phyloP scores from a whole-genome alignment of 805 yeast species.

The Starmera pachycereana region DNA sequence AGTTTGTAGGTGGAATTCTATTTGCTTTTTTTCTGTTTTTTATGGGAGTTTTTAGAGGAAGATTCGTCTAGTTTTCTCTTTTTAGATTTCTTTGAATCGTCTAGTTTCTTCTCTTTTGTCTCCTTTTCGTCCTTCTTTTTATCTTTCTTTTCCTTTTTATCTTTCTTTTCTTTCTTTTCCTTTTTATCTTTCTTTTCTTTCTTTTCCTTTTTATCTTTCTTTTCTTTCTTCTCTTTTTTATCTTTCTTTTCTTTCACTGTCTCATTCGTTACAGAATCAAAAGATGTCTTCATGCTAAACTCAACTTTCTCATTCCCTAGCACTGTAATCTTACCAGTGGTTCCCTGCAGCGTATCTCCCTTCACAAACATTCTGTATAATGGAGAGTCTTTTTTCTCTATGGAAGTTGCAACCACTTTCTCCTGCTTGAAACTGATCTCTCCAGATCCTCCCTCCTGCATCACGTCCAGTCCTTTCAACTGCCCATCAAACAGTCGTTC shows the following conservation, averaged over 20 bases:
- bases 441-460: conserved; percentile 13
- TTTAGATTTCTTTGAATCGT: not conserved
- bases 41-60: not conserved
- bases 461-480: conserved; percentile 63
- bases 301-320: conserved; percentile 4
- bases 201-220: conserved; percentile 13
- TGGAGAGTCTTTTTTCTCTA: conserved; percentile 51
- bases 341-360: conserved; percentile 80
- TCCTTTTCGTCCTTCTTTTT: conserved; percentile 22
- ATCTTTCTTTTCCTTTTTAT: conserved; percentile 11
- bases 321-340: conserved; percentile 34
- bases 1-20: not conserved
- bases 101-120: not conserved
- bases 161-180: conserved; percentile 9
- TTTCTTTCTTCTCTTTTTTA: conserved; percentile 18
- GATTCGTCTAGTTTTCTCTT: not conserved
- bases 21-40: not conserved
- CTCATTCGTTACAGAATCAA: conserved; percentile 4
- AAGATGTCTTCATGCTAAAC: not conserved
- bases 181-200: conserved; percentile 23
- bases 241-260: conserved; percentile 13
- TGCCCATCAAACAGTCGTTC: conserved; percentile 92
- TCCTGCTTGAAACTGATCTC: conserved; percentile 44
- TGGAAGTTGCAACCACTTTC: conserved; percentile 33
- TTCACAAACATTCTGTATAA: conserved; percentile 77